Percentiles rank a stretch among this genome's conserved stretches.
Evolutionary conservation across 768 basidiomycete species (phyloP).

Genomic region (Pleurotus tuoliensis): DNA sequence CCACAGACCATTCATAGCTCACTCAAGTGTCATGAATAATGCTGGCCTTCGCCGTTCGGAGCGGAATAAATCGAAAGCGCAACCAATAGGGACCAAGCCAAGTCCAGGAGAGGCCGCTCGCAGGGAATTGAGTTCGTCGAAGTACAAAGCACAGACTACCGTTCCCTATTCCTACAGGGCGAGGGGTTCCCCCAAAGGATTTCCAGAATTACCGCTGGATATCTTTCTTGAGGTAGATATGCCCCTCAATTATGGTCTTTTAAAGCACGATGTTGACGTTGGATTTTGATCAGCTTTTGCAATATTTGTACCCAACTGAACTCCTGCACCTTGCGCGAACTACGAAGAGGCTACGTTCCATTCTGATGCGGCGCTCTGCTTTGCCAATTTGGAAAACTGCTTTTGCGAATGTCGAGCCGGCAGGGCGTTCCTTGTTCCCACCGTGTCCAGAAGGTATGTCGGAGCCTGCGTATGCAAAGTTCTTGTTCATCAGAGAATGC

Average conservation of each 20-base stretch:
- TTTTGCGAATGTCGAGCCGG: neutral
- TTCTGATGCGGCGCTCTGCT: constrained; percentile 2
- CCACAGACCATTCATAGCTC: too few relatives aligned
- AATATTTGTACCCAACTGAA: neutral
- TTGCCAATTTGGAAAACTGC: neutral
- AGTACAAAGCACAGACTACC: too few relatives aligned
- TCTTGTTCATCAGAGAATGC: neutral
- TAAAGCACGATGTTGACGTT: too few relatives aligned
- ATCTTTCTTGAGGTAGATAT: constrained; percentile 8
- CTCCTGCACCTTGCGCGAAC: constrained; percentile 5
- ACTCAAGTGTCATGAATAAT: too few relatives aligned
- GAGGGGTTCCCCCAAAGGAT: too few relatives aligned
- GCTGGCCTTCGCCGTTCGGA: too few relatives aligned
- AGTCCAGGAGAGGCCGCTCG: too few relatives aligned
- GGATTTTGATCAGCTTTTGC: neutral
- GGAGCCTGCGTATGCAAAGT: constrained; percentile 1
- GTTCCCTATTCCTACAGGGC: too few relatives aligned
- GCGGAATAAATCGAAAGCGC: too few relatives aligned
- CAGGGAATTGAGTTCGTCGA: too few relatives aligned
- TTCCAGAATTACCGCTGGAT: neutral
- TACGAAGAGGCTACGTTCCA: neutral
- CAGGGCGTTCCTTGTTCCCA: too few relatives aligned
- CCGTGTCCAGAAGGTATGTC: constrained; percentile 1
- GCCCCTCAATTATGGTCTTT: neutral
- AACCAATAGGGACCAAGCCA: too few relatives aligned